Conservation (phyloP, 1,284 basidiomycete species). For the Austroboletus niveus region DNA sequence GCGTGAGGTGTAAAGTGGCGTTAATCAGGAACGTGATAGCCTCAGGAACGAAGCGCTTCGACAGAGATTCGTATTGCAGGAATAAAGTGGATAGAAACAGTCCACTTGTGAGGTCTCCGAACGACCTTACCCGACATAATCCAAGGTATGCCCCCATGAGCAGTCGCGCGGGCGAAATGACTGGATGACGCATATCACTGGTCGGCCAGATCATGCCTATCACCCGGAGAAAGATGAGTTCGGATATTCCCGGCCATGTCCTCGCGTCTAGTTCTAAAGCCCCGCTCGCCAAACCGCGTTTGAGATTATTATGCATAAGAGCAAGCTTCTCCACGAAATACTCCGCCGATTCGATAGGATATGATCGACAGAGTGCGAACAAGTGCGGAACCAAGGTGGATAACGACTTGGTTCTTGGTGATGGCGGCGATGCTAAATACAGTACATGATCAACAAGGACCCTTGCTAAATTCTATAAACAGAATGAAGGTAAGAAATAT, state of each 20-base stretch:
- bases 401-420: constrained; percentile 60
- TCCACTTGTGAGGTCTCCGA: constrained; percentile 79
- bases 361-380: constrained; percentile 74
- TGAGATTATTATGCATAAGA: constrained; percentile 94
- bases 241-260: constrained; percentile 88
- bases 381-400: constrained; percentile 81
- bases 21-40: constrained; percentile 82
- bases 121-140: constrained; percentile 74
- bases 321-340: constrained; percentile 82
- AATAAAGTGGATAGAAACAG: constrained; percentile 88
- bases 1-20: constrained; percentile 70
- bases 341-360: constrained; percentile 78
- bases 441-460: constrained; percentile 94
- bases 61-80: constrained; percentile 79
- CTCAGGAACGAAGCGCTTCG: constrained; percentile 90
- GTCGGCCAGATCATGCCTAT: constrained; percentile 89
- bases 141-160: constrained; percentile 92
- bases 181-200: constrained; percentile 90
- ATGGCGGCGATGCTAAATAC: constrained; percentile 66
- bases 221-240: constrained; percentile 80
- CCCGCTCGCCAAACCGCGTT: constrained; percentile 79
- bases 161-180: constrained; percentile 82
- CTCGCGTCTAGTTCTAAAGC: constrained; percentile 61
- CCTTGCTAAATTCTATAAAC: constrained; percentile 61
- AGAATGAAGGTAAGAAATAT: constrained; percentile 3